Percentiles rank a stretch among this genome's conserved stretches.
phyloP scores from a whole-genome alignment of 495 filamentous ascomycete genomes.

The Aspergillus sparsus region DNA sequence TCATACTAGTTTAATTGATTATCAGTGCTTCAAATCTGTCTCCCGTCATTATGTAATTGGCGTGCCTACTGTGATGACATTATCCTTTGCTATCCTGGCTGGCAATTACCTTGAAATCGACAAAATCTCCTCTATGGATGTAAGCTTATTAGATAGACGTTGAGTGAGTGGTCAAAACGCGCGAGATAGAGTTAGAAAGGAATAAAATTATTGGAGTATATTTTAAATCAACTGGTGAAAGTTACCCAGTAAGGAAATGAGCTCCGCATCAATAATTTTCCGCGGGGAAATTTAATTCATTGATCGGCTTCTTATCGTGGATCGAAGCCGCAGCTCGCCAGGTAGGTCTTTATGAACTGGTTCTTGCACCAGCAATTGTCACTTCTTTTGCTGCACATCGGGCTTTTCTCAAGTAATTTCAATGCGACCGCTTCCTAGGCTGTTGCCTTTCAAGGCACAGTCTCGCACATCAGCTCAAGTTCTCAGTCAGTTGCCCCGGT shows the following conservation, averaged over 20 bases:
- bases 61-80: too few relatives aligned
- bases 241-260: constrained; percentile 12
- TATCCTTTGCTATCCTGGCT: too few relatives aligned
- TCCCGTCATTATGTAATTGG: too few relatives aligned
- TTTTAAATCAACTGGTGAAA: not conserved
- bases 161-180: too few relatives aligned
- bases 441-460: constrained; percentile 31
- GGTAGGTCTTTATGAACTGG: not conserved
- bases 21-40: too few relatives aligned
- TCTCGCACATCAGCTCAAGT: constrained; percentile 20
- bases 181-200: too few relatives aligned
- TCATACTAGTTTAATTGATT: too few relatives aligned
- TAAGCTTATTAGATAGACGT: too few relatives aligned
- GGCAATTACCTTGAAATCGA: too few relatives aligned
- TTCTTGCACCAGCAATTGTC: not conserved
- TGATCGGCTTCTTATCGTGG: constrained; percentile 25
- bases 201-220: too few relatives aligned
- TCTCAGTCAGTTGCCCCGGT: constrained; percentile 12
- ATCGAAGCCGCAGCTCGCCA: not conserved
- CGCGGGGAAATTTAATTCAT: constrained; percentile 12
- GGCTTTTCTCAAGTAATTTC: constrained; percentile 16
- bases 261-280: constrained; percentile 33
- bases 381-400: constrained; percentile 11
- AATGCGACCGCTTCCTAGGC: constrained; percentile 34
- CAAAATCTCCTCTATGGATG: too few relatives aligned